Evolutionary conservation across 164 flowering plant species (phyloP), one percentile per base, ranked within the genome.

Genomic region (Vitis cinerea): DNA sequence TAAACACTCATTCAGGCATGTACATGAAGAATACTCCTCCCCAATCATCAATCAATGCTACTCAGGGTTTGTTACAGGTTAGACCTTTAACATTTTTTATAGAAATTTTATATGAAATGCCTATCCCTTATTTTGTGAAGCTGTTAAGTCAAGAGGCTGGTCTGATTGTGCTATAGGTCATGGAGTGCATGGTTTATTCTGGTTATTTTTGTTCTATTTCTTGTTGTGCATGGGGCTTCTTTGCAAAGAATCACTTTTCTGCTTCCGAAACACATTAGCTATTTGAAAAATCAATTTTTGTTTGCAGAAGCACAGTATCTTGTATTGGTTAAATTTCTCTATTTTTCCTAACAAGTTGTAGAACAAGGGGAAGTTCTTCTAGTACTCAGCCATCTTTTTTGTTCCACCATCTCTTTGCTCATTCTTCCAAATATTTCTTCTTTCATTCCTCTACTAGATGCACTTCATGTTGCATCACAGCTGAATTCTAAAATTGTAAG

Each of bases 31-130:
- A 72, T 72, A 80, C 90, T 54, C 90, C 91, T 65, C 81, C 87
- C 7, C 50, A 87, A 76, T 61, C 89, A 65, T 80, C 97, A 54
- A 82, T 74, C 80, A 82, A 64, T 68, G 76, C 62, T 73, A 84
- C 52, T 72, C 98, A 85, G 78, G 89, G 84, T 63, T 61, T 84
- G 16, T 76, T 89, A 55, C 98, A 95, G 99, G 99, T 93, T 71
- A 80, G 74, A 66, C 37, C 30, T 48, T 72, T 69, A 37, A 16
- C 9, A 13, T 3, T 52, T 23, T 50, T 49, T 19, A 31, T 54
- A 44, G 10, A 29, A 49, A 17, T 50, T 17, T 11, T 17, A 8
- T n/a, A 66, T 56, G 51, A 9, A 31, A n/a, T 10, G 9, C 14
- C 29, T 50, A 30, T 4, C 8, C 4, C 17, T 14, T 10, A 3